phyloP scores from a whole-genome alignment of 345 rosid genomes.

The Conringia planisiliqua region DNA sequence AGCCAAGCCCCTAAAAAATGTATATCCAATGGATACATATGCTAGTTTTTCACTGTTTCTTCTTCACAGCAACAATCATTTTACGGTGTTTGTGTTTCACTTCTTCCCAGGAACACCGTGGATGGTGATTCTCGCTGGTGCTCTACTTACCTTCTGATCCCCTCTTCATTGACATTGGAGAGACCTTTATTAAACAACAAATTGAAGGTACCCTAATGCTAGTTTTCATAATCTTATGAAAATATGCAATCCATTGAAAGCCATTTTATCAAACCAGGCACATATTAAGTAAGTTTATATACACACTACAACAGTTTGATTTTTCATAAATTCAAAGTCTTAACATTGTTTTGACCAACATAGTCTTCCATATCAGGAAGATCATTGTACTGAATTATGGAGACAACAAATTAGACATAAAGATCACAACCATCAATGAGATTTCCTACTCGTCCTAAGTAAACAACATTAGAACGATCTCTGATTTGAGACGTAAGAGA shows the following conservation, averaged over 20 bases:
- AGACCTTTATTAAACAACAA: conserved; percentile 80
- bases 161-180: conserved; percentile 77
- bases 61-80: background rate
- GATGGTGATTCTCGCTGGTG: conserved; percentile 85
- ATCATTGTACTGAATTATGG: conserved; percentile 16
- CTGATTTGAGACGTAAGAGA: conserved; percentile 34
- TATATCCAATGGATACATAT: background rate
- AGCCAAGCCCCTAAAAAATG: background rate
- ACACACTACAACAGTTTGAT: conserved; percentile 25
- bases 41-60: background rate
- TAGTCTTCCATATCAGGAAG: conserved; percentile 22
- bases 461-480: conserved; percentile 27
- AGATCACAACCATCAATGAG: conserved; percentile 37
- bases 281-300: background rate
- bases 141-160: conserved; percentile 89
- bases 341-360: conserved; percentile 26
- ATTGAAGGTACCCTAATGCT: conserved; percentile 49
- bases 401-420: conserved; percentile 30
- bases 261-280: background rate
- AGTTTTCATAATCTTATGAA: background rate
- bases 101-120: conserved; percentile 78
- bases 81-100: background rate
- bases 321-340: conserved; percentile 21
- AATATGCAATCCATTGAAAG: background rate
- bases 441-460: conserved; percentile 31